Conservation (phyloP, 345 rosid genomes). For the Schrenkiella parvula region DNA sequence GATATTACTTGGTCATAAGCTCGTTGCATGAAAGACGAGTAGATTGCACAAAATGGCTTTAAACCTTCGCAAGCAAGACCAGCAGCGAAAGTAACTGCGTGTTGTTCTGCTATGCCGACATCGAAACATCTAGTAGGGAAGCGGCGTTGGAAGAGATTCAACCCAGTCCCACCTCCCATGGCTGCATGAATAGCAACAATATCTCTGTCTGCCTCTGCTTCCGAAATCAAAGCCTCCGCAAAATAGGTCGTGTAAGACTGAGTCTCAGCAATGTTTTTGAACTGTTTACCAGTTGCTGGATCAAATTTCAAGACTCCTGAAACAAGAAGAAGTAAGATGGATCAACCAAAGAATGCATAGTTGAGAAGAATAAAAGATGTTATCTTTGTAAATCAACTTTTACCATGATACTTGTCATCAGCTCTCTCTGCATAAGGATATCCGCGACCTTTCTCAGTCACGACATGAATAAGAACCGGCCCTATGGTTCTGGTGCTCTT, state of each 20-base stretch:
- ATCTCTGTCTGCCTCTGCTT: conserved; percentile 83
- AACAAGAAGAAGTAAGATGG: conserved; percentile 20
- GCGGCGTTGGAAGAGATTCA: conserved; percentile 79
- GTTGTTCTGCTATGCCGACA: conserved; percentile 98
- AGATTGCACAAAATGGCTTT: conserved; percentile 92
- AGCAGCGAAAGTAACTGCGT: conserved; percentile 99
- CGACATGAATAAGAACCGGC: conserved; percentile 94
- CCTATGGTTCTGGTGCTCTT: conserved; percentile 85
- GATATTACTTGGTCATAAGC: conserved; percentile 87
- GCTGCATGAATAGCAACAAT: conserved; percentile 97
- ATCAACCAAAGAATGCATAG: not conserved
- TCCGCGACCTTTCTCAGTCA: conserved; percentile 98
- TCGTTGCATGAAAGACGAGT: conserved; percentile 94
- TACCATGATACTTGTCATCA: conserved; percentile 92
- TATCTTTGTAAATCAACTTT: not conserved
- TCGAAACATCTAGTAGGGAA: conserved; percentile 87
- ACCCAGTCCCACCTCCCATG: conserved; percentile 98
- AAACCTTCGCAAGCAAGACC: conserved; percentile 95
- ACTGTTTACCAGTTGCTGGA: conserved; percentile 93
- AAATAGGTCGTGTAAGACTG: conserved; percentile 83
- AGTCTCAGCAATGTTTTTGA: conserved; percentile 48
- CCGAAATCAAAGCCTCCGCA: conserved; percentile 89
- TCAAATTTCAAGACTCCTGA: conserved; percentile 92
- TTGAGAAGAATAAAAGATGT: not conserved
- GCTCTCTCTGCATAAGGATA: conserved; percentile 97